phyloP scores from a whole-genome alignment of 2,329 filamentous ascomycete genomes.

The Talaromyces islandicus region DNA sequence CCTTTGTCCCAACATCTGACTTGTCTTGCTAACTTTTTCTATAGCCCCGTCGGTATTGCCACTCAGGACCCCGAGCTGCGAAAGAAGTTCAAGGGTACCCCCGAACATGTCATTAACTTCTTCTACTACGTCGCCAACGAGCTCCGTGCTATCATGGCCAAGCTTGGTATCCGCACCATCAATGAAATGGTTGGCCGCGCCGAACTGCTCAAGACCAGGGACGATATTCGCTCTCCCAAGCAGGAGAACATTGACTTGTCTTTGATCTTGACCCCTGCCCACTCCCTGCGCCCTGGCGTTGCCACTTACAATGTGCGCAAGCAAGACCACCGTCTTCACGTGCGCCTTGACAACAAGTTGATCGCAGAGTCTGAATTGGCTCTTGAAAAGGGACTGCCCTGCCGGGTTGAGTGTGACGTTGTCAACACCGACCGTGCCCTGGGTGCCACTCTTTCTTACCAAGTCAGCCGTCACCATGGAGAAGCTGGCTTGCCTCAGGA shows the following conservation, averaged over 20 bases:
- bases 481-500: conserved; percentile 84
- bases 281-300: conserved; percentile 87
- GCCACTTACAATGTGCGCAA: conserved; percentile 97
- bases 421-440: conserved; percentile 94
- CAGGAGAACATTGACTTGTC: conserved; percentile 90
- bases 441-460: conserved; percentile 90
- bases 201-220: conserved; percentile 77
- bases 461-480: conserved; percentile 87
- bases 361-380: conserved; percentile 93
- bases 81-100: conserved; percentile 87
- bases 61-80: conserved; percentile 92
- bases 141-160: conserved; percentile 93
- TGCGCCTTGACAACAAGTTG: conserved; percentile 92
- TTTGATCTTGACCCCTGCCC: conserved; percentile 88
- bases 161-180: conserved; percentile 86
- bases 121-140: conserved; percentile 98
- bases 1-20: conserved; percentile 15
- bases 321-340: conserved; percentile 90
- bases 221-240: conserved; percentile 82
- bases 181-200: conserved; percentile 97
- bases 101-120: conserved; percentile 97
- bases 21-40: conserved; percentile 28
- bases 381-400: conserved; percentile 87
- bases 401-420: conserved; percentile 89
- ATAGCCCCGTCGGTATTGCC: conserved; percentile 90